phyloP scores from a whole-genome alignment of 306 rosid genomes.

The Casuarina cunninghamiana region DNA sequence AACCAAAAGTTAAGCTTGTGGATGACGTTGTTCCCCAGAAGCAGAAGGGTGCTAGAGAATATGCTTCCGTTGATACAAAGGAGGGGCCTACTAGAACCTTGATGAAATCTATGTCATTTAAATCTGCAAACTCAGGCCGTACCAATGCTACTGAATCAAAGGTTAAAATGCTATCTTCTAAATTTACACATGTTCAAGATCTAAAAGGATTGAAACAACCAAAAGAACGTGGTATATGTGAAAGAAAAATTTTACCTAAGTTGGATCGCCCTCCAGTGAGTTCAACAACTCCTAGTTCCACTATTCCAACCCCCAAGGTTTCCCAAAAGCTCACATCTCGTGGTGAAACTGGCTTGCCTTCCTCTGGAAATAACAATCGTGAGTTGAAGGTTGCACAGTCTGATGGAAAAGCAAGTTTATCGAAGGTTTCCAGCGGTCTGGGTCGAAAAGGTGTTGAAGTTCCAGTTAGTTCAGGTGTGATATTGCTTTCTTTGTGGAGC shows the following conservation, averaged over 20 bases:
- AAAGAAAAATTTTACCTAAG: conserved; percentile 59
- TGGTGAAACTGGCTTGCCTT: conserved; percentile 54
- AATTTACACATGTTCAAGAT: conserved; percentile 47
- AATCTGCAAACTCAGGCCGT: conserved; percentile 50
- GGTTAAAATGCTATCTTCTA: conserved; percentile 64
- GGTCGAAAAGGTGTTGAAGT: conserved; percentile 50
- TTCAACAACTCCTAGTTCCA: conserved; percentile 49
- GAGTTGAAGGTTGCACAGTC: conserved; percentile 52
- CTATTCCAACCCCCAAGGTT: conserved; percentile 51
- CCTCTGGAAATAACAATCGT: conserved; percentile 42
- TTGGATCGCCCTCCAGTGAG: conserved; percentile 53
- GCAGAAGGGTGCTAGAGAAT: conserved; percentile 60
- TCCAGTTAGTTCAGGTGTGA: conserved; percentile 61
- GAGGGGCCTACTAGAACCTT: conserved; percentile 54
- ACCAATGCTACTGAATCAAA: conserved; percentile 56
- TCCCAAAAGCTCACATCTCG: conserved; percentile 58
- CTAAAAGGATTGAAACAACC: conserved; percentile 56
- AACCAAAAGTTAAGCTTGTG: conserved; percentile 61
- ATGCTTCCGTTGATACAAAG: conserved; percentile 46
- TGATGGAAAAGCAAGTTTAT: conserved; percentile 54
- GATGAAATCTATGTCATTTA: conserved; percentile 71
- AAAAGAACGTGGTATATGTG: conserved; percentile 60
- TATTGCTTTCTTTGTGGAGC: conserved; percentile 18
- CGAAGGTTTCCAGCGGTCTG: conserved; percentile 51
- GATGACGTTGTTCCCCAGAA: conserved; percentile 67